phyloP scores from a whole-genome alignment of 805 yeast species.

The Wilhelminamyces savonicus region DNA sequence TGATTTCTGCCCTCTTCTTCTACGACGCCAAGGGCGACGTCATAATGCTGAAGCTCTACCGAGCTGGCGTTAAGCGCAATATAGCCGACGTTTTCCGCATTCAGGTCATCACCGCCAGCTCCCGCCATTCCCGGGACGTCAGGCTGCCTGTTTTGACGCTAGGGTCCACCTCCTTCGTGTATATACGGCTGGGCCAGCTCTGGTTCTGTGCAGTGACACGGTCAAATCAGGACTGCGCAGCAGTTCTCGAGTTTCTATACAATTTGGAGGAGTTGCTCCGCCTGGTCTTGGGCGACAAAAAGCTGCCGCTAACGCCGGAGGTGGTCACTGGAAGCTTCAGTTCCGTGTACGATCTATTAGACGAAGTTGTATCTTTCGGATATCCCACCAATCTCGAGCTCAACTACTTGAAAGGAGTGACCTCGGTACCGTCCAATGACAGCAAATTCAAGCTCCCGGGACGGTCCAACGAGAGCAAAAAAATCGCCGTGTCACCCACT shows the following conservation, averaged over 20 bases:
- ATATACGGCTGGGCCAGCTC: conserved; percentile 53
- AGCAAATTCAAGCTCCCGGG: conserved; percentile 12
- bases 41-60: conserved; percentile 64
- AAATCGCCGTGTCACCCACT: not conserved
- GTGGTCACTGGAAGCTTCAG: conserved; percentile 61
- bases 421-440: conserved; percentile 10
- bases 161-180: conserved; percentile 88
- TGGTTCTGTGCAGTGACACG: conserved; percentile 90
- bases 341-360: conserved; percentile 68
- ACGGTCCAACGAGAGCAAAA: not conserved
- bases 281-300: conserved; percentile 13
- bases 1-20: conserved; percentile 82
- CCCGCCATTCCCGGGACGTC: conserved; percentile 17
- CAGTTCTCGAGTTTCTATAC: conserved; percentile 73
- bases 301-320: conserved; percentile 19
- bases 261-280: conserved; percentile 50
- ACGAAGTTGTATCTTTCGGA: conserved; percentile 73
- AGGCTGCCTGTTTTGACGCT: conserved; percentile 57
- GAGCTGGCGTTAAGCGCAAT: conserved; percentile 70
- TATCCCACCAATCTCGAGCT: conserved; percentile 63
- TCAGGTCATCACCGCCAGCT: conserved; percentile 68
- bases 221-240: conserved; percentile 78
- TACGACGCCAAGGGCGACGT: conserved; percentile 80
- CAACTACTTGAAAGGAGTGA: conserved; percentile 18
- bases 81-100: conserved; percentile 87